These are phyloP conservation scores for Aspergillus sp. DNA, from an alignment of 2,329 filamentous ascomycete species.

Conservation along the genomic window DNA sequence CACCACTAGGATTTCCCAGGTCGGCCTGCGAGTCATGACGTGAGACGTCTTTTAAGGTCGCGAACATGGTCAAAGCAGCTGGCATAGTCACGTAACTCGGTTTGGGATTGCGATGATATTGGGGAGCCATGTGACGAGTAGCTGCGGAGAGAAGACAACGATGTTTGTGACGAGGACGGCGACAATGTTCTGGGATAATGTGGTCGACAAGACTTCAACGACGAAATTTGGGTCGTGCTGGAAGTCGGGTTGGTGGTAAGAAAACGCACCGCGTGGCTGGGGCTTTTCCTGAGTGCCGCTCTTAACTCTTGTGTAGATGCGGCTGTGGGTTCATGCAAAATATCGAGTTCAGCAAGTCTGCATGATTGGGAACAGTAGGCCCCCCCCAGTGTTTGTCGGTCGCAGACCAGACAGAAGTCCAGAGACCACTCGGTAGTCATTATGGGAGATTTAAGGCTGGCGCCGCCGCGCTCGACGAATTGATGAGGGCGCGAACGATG, in stretches of 20 bases:
- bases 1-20: neutral
- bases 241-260: constrained; percentile 17
- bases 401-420: constrained; percentile 92
- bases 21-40: constrained; percentile 23
- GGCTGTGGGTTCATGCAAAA: constrained; percentile 28
- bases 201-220: constrained; percentile 18
- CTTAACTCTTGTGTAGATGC: neutral
- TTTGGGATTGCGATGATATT: constrained; percentile 73
- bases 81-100: constrained; percentile 81
- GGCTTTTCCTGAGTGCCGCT: constrained; percentile 42
- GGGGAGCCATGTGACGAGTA: constrained; percentile 50
- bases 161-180: constrained; percentile 77
- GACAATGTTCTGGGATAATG: constrained; percentile 27
- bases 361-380: constrained; percentile 93
- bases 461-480: neutral
- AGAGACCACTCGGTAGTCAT: constrained; percentile 67
- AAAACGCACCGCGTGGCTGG: constrained; percentile 35
- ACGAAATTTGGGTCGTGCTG: constrained; percentile 16
- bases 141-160: constrained; percentile 76
- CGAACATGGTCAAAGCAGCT: constrained; percentile 84
- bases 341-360: constrained; percentile 83
- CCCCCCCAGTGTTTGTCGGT: constrained; percentile 78
- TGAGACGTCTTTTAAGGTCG: constrained; percentile 42
- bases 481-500: neutral
- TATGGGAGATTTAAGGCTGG: neutral